phyloP scores from a whole-genome alignment of 352 stramenopile species.

The Saprolegnia parasitica region DNA sequence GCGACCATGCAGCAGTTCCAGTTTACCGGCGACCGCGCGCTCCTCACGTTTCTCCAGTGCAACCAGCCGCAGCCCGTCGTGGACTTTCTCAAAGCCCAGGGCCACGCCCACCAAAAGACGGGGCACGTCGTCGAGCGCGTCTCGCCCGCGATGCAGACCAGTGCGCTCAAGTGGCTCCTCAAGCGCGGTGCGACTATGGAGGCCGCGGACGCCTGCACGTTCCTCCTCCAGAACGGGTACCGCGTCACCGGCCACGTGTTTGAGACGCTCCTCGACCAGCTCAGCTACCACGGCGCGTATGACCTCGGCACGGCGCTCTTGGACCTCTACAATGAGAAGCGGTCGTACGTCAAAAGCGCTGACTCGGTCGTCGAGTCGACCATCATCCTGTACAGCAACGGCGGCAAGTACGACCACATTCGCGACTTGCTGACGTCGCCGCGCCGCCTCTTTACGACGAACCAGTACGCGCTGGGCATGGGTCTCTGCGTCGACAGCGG shows the following conservation, averaged over 20 bases:
- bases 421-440: slow-evolving; percentile 14
- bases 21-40: neutral
- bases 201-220: slow-evolving; percentile 16
- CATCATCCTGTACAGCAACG: slow-evolving; percentile 20
- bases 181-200: neutral
- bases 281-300: slow-evolving; percentile 19
- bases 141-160: slow-evolving; percentile 17
- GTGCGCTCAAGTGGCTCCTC: slow-evolving; percentile 24
- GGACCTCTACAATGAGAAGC: slow-evolving; percentile 21
- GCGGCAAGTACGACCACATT: slow-evolving; percentile 20
- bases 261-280: slow-evolving; percentile 14
- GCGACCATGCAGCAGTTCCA: slow-evolving; percentile 41
- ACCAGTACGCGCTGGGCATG: slow-evolving; percentile 29
- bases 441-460: slow-evolving; percentile 1
- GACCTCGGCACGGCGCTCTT: slow-evolving; percentile 13
- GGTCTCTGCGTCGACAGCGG: slow-evolving; percentile 25
- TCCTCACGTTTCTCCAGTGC: neutral
- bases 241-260: slow-evolving; percentile 2
- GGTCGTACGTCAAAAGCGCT: slow-evolving; percentile 12
- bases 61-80: neutral
- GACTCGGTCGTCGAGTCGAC: slow-evolving; percentile 23
- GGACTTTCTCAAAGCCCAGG: slow-evolving; percentile 13
- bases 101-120: neutral
- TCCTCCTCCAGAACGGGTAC: slow-evolving; percentile 25
- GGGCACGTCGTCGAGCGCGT: neutral